Base-by-base conservation (phyloP, 768 basidiomycete genomes). In the Epithele typhae region DNA sequence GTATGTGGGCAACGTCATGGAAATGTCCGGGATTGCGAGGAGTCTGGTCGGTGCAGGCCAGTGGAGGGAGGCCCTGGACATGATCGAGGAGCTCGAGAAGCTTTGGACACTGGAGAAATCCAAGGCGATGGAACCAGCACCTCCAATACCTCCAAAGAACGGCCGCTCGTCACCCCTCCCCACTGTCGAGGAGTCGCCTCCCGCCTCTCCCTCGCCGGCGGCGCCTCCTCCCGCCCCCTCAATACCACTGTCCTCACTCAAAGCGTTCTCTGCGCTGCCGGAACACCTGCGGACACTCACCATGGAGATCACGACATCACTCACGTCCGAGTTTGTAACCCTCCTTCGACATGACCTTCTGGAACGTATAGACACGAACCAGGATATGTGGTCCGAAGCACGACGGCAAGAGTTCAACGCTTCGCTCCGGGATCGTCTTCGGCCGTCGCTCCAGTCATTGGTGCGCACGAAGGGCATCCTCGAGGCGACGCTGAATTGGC, bases 41-140 rank as follows among this genome's bases (percentile, higher is more conserved):
- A 73, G 77, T 21, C 64, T 96, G 43, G 90, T 93, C n/a, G 75
- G 73, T 39, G 83, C 82, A 17, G 92, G 89, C 0, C 89, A 96
- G 54, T 97, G 91, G 87, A 79, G 80, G 12, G 87, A 89, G 45
- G 92, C 92, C 6, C 67, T 97, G 46, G 77, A 76, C 38, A 73
- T 92, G 15, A 76, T 91, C 30, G 82, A 89, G 39, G 75, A 80
- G 40, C 63, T 92, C 51, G 75, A 84, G 45, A 66, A 64, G 39
- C 64, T 87, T 55, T 84, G 83, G 79, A 64, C 74, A 14, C 48
- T 41, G 4, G 37, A 9, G 15, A 23, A 41, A 3, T 25, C 33
- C 5, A 34, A 45, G 8, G 30, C 33, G 19, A 45, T 45, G 15
- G 33, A 17, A 6, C 40, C 25, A 17, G 40, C 45, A 21, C 51